Evolutionary conservation across 352 stramenopile genomes (phyloP), one percentile per base, ranked within the genome.

Genomic region (Phytophthora pisi): DNA sequence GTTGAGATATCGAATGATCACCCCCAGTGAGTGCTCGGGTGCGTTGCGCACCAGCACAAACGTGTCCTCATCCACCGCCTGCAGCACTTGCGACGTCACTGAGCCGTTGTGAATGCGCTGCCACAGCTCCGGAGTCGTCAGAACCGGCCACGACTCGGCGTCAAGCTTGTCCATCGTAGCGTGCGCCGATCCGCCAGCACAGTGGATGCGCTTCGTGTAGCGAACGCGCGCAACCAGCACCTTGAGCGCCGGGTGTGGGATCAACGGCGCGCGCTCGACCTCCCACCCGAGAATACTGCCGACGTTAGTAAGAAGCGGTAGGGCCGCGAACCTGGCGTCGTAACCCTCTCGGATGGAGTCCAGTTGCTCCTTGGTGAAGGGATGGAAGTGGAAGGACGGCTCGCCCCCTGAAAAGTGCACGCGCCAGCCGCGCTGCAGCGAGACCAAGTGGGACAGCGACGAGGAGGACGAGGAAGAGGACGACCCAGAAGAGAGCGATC

Each of bases 361-460:
- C 36, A 74, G 54, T 18, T 80, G 68, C 40, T 73, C 43, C 40
- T 70, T 71, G 13, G 64, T 52, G 31, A 82, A 65, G 9, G 72
- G 75, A 18, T 82, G 57, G 42, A 68, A 82, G 58, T 77, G 74
- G 52, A 82, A 82, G 2, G 72, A 70, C 26, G 72, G 64, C 30
- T 74, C 71, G 5, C 68, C 75, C 16, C 43, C 34, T 42, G 61
- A n/a, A 51, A 79, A 66, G 42, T 74, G 57, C 57, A 79, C 70
- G 28, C 70, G 66, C 52, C 57, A 66, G 18, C 71, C 71, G 1
- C 57, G 52, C 18, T 74, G 51, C 10, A 61, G 55, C 9, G 64
- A 68, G 0, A 68, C 43, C 11, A 69, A 38, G 38, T 52, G 30
- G 1, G 68, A 72, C 4, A 67, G 34, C 5, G 61, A 76, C 15